These are phyloP conservation scores for Aureobasidium melanogenum DNA, from an alignment of 2,329 filamentous ascomycete genomes.

Conservation along the genomic window DNA sequence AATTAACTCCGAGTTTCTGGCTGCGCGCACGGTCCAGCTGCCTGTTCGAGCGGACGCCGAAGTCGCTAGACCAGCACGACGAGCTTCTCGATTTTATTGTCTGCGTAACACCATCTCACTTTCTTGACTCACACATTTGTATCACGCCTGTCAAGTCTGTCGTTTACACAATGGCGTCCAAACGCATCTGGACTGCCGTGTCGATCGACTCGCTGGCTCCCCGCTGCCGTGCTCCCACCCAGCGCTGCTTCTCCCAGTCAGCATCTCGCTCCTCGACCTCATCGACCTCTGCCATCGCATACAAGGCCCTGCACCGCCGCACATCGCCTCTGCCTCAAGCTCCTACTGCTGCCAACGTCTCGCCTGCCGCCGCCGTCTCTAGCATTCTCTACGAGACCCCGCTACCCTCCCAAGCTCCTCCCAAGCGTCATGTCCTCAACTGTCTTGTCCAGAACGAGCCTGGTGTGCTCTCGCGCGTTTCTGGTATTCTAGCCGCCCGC, in stretches of 20 bases:
- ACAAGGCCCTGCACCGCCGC: conserved; percentile 92
- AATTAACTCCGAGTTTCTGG: not conserved
- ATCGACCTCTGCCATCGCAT: conserved; percentile 88
- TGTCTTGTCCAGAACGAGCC: conserved; percentile 99
- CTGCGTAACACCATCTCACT: not conserved
- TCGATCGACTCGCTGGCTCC: conserved; percentile 11
- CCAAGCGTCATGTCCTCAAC: conserved; percentile 94
- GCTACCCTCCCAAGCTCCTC: conserved; percentile 68
- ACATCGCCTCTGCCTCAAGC: conserved; percentile 74
- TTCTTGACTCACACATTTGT: not conserved
- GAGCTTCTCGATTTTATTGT: not conserved
- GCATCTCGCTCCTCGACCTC: conserved; percentile 37
- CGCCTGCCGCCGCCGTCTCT: conserved; percentile 85
- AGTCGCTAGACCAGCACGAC: not conserved
- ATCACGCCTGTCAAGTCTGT: not conserved
- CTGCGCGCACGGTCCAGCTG: not conserved
- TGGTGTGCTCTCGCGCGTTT: conserved; percentile 90
- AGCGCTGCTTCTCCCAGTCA: not conserved
- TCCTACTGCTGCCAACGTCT: conserved; percentile 60
- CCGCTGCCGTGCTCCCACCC: not conserved
- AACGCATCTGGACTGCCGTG: conserved; percentile 20
- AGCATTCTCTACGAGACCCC: conserved; percentile 99
- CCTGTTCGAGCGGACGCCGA: not conserved
- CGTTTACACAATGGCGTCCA: conserved; percentile 25
- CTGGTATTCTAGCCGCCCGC: conserved; percentile 86